These are phyloP conservation scores for Dothistroma pini DNA, from an alignment of 2,329 filamentous ascomycete species.

Conservation along the genomic window DNA sequence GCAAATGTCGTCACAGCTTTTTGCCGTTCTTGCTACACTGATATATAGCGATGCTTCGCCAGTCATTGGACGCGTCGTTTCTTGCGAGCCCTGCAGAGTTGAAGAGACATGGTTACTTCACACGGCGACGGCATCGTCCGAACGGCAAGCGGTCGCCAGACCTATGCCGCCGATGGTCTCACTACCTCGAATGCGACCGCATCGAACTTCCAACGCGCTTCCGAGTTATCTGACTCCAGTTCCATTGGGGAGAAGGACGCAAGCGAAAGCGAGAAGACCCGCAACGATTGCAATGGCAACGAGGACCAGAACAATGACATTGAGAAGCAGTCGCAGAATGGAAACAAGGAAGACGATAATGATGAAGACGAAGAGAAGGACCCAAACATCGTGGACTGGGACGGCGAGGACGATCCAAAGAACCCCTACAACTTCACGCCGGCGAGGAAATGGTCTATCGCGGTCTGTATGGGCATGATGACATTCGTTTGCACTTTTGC, in stretches of 20 bases:
- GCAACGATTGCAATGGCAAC: constrained; percentile 5
- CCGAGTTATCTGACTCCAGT: constrained; percentile 6
- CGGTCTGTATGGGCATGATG: constrained; percentile 24
- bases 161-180: neutral
- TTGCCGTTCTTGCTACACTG: neutral
- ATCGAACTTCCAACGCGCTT: neutral
- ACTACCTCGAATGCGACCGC: neutral
- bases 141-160: neutral
- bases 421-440: constrained; percentile 24
- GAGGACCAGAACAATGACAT: constrained; percentile 13
- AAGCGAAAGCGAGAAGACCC: constrained; percentile 1
- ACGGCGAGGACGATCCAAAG: constrained; percentile 20
- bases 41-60: neutral
- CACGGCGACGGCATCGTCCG: neutral
- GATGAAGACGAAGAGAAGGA: constrained; percentile 17
- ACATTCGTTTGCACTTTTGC: constrained; percentile 53
- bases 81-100: neutral
- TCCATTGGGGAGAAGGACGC: constrained; percentile 3
- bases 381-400: constrained; percentile 26
- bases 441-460: constrained; percentile 26
- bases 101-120: neutral
- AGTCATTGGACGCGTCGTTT: neutral
- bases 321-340: constrained; percentile 14
- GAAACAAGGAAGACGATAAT: constrained; percentile 7
- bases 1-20: neutral